Conservation (phyloP, 169 alveolate species). For the Eimeria maxima region DNA sequence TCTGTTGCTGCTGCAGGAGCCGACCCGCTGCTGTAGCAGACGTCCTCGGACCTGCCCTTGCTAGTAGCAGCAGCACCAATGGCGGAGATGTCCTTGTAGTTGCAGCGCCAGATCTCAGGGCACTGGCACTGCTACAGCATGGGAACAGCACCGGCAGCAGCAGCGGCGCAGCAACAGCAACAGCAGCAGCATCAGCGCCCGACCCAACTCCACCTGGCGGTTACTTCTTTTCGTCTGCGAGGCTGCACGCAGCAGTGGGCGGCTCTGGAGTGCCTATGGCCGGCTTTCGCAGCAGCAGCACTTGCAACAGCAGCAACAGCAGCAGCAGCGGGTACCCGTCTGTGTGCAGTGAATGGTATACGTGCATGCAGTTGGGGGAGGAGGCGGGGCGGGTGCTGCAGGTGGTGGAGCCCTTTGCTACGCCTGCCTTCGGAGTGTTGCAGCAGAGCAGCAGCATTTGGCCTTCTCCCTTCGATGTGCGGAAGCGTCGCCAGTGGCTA, state of each 20-base stretch:
- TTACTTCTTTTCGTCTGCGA: not conserved
- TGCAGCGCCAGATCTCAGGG: constrained; percentile 55
- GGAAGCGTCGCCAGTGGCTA: constrained; percentile 19
- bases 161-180: not conserved
- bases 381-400: constrained; percentile 46
- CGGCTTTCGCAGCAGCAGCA: not conserved
- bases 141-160: not conserved
- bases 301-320: constrained; percentile 10
- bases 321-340: constrained; percentile 38
- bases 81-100: constrained; percentile 27
- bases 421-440: constrained; percentile 10
- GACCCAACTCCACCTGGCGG: not conserved
- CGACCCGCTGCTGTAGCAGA: not conserved
- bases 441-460: constrained; percentile 16
- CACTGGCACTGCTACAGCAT: constrained; percentile 43
- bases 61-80: not conserved
- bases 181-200: not conserved
- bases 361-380: not conserved
- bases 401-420: not conserved
- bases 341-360: not conserved
- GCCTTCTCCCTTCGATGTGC: constrained; percentile 25
- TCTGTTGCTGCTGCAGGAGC: constrained; percentile 48
- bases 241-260: not conserved
- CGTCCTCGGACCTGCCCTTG: not conserved
- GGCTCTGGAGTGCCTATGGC: not conserved